Base-by-base conservation (phyloP, 1,284 basidiomycete genomes). In the Ganoderma leucocontextum region DNA sequence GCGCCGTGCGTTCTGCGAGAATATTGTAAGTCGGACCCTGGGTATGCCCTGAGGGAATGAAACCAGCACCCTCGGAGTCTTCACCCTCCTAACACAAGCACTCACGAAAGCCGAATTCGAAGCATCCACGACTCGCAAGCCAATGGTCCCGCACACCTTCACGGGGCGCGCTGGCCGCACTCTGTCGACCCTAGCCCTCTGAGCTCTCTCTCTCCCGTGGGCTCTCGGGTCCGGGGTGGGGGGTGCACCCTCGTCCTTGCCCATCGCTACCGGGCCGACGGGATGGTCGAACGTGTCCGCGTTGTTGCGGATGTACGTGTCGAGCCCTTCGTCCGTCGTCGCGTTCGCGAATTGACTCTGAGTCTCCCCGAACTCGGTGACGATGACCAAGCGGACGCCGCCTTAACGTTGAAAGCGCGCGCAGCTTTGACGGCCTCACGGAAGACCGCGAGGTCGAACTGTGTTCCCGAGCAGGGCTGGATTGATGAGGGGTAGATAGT, bases 101-200 rank as follows among this genome's bases (percentile, higher is more conserved):
- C 67, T 63, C 58, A 75, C 74, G 22, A 75, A 69, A 10, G 68
- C 67, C 25, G 72, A n/a, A n/a, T n/a, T n/a, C n/a, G n/a, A 73
- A 15, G 73, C 74, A 47, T 75, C 74, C 2, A 75, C 73, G 4
- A 74, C 70, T 2, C 73, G 60, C 53, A 74, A 62, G 12, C 74
- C 74, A 1, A 36, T 29, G 19, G 76, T 73, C 15, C 80, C 79
- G 55, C 79, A 74, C 33, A 82, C 79, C 22, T 52, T 67, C 61
- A 29, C 29, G 2, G 29, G 29, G 29, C 29, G 29, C 29, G 29
- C 29, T 2, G 29, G 29, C 29, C 29, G 29, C 29, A 2, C 29
- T 29, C 29, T 29, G 29, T 29, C 29, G 29, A 29, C 1, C 29
- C 29, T 29, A 29, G 29, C 29, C 29, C 29, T 29, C n/a, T n/a